These are phyloP conservation scores for Penicillium sp. DNA, from an alignment of 2,329 filamentous ascomycete species.

Conservation along the genomic window DNA sequence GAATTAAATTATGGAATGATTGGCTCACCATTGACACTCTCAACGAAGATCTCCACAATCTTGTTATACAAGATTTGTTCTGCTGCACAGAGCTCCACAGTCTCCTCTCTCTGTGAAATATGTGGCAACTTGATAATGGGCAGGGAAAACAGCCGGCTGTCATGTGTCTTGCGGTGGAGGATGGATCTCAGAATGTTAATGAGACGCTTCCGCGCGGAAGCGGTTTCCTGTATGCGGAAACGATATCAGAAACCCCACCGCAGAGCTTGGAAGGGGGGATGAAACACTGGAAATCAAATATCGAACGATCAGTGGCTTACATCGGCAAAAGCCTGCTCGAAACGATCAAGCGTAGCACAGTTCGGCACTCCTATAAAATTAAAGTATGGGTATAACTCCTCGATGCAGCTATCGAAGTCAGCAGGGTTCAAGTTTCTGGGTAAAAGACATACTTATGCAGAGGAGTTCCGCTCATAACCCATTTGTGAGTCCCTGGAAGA, in stretches of 20 bases:
- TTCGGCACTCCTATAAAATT: conserved; percentile 38
- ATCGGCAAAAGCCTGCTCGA: conserved; percentile 29
- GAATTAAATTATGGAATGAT: neutral
- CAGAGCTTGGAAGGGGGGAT: neutral
- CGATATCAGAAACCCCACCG: neutral
- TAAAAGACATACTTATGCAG: conserved; percentile 36
- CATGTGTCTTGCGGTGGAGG: conserved; percentile 59
- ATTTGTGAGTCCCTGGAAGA: conserved; percentile 39
- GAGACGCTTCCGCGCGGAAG: conserved; percentile 24
- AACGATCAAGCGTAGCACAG: conserved; percentile 25
- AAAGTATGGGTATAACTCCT: conserved; percentile 45
- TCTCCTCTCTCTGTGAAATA: conserved; percentile 46
- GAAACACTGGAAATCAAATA: neutral
- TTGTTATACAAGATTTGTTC: conserved; percentile 58
- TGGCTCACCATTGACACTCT: conserved; percentile 25
- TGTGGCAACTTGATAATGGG: conserved; percentile 58
- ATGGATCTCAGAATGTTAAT: conserved; percentile 38
- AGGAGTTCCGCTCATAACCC: conserved; percentile 44
- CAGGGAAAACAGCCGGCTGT: conserved; percentile 54
- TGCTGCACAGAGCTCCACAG: conserved; percentile 53
- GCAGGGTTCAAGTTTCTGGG: neutral
- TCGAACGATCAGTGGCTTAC: conserved; percentile 8
- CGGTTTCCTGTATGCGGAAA: conserved; percentile 14
- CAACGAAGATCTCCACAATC: conserved; percentile 47
- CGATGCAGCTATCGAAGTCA: conserved; percentile 23